These are phyloP conservation scores for Alternaria sp. DNA, from an alignment of 2,329 filamentous ascomycete genomes.

Conservation along the genomic window DNA sequence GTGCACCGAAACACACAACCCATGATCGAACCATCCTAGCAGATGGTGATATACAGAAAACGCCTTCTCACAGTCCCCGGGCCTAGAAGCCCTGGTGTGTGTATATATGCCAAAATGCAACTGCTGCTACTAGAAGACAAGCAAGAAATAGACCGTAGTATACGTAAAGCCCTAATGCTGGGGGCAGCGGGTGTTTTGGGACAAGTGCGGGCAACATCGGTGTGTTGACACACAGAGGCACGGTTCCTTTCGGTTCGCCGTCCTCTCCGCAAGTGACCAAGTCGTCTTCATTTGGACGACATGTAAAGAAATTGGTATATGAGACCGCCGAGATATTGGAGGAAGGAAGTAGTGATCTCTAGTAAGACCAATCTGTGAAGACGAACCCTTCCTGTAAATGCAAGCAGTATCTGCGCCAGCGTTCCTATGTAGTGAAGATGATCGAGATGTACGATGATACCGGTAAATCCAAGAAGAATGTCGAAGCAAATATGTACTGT, in stretches of 20 bases:
- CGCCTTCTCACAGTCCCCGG: slow-evolving; percentile 32
- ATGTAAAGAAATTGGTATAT: not conserved
- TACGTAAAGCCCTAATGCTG: slow-evolving; percentile 1
- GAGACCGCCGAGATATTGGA: slow-evolving; percentile 19
- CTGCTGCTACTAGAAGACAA: slow-evolving; percentile 41
- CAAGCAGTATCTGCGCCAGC: slow-evolving; percentile 32
- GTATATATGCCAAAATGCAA: slow-evolving; percentile 45
- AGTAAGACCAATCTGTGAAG: slow-evolving; percentile 31
- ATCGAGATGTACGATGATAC: slow-evolving; percentile 14
- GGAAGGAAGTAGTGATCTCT: slow-evolving; percentile 36
- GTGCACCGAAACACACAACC: slow-evolving; percentile 31
- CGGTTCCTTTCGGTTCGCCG: not conserved
- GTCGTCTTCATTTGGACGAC: not conserved
- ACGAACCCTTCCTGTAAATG: slow-evolving; percentile 37
- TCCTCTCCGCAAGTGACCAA: slow-evolving; percentile 3
- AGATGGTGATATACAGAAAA: slow-evolving; percentile 34
- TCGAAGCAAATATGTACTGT: slow-evolving; percentile 14
- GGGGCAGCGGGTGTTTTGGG: not conserved
- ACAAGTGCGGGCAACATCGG: not conserved
- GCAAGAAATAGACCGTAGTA: slow-evolving; percentile 18
- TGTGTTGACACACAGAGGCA: slow-evolving; percentile 1
- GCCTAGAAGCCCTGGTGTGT: slow-evolving; percentile 36
- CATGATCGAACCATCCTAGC: slow-evolving; percentile 28
- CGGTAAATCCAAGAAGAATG: slow-evolving; percentile 10
- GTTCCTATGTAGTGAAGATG: slow-evolving; percentile 16